These are phyloP conservation scores for Orbilia quercus DNA, from an alignment of 2,329 filamentous ascomycete genomes.

Conservation along the genomic window DNA sequence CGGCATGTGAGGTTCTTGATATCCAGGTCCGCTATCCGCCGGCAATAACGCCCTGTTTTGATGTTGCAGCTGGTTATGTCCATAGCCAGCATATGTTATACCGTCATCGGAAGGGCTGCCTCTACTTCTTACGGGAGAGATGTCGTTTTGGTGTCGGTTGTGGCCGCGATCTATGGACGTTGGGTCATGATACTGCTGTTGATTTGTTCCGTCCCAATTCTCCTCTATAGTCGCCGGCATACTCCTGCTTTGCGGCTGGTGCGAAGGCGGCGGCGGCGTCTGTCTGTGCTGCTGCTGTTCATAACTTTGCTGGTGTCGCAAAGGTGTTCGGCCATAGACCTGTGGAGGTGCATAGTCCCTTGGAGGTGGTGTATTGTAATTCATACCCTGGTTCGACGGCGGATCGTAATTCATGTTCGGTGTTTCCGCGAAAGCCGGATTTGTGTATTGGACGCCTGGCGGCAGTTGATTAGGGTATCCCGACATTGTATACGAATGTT, in stretches of 20 bases:
- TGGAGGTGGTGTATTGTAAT: conserved; percentile 34
- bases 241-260: conserved; percentile 17
- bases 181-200: conserved; percentile 1
- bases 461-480: conserved; percentile 33
- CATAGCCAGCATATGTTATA: conserved; percentile 23
- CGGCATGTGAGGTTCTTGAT: conserved; percentile 24
- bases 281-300: conserved; percentile 15
- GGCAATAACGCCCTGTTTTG: conserved; percentile 24
- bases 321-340: conserved; percentile 42
- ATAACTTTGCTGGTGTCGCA: conserved; percentile 49
- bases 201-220: conserved; percentile 21
- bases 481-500: conserved; percentile 32
- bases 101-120: conserved; percentile 35
- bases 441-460: conserved; percentile 25
- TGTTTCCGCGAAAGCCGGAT: conserved; percentile 37
- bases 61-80: conserved; percentile 22
- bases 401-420: conserved; percentile 30
- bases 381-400: conserved; percentile 26
- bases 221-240: conserved; percentile 32
- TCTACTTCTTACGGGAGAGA: conserved; percentile 44
- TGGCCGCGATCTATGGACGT: conserved; percentile 13
- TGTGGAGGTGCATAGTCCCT: conserved; percentile 21
- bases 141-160: conserved; percentile 19
- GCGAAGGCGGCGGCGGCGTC: conserved; percentile 7
- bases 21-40: conserved; percentile 14